phyloP scores from a whole-genome alignment of 768 basidiomycete species.

The Amanita rimosa region DNA sequence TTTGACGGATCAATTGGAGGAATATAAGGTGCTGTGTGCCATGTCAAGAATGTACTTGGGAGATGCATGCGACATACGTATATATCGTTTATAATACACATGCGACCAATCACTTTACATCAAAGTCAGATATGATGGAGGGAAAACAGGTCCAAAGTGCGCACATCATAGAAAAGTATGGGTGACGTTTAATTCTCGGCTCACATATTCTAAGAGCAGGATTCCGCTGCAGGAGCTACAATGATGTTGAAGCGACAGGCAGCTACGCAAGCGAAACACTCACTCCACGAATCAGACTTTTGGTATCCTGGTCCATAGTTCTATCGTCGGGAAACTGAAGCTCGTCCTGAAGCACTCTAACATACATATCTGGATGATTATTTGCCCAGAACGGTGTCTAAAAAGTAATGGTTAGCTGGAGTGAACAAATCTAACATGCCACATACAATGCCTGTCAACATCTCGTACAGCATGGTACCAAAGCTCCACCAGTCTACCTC shows the following conservation, averaged over 20 bases:
- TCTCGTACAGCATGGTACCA: conserved; percentile 96
- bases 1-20: conserved; percentile 85
- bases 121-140: conserved; percentile 5
- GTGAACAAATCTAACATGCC: background rate
- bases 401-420: conserved; percentile 6
- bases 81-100: conserved; percentile 91
- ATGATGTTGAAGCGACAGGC: conserved; percentile 6
- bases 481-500: conserved; percentile 99
- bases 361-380: conserved; percentile 93
- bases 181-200: conserved; percentile 87
- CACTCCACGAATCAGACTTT: conserved; percentile 90
- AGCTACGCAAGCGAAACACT: conserved; percentile 18
- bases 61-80: conserved; percentile 45
- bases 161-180: conserved; percentile 92
- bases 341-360: conserved; percentile 84
- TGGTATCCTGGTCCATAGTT: conserved; percentile 91
- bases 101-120: conserved; percentile 77
- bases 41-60: conserved; percentile 2
- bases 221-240: conserved; percentile 83
- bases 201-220: conserved; percentile 87
- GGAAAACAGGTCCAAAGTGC: conserved; percentile 16
- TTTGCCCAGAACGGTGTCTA: conserved; percentile 91
- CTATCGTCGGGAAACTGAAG: conserved; percentile 82
- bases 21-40: conserved; percentile 70
- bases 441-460: conserved; percentile 83